Percentiles rank a stretch among this genome's conserved stretches.
Evolutionary conservation across 805 yeast genomes (phyloP).

Genomic region (Ogataea nitratoaversa): DNA sequence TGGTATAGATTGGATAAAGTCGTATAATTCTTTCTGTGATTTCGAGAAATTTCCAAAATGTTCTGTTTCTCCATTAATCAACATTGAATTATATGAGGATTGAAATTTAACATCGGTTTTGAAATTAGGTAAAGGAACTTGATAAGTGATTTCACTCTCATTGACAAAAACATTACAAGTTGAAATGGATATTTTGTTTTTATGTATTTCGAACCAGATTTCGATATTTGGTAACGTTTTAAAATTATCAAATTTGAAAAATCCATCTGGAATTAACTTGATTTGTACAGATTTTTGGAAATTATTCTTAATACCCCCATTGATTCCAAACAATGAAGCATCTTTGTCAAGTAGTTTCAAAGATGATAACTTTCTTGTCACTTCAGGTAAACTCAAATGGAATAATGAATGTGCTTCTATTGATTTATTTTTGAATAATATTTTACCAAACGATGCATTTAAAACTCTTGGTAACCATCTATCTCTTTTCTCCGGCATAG

Average conservation of each 20-base stretch:
- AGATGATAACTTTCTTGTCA: conserved; percentile 19
- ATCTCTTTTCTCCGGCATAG: conserved; percentile 4
- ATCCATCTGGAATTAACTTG: conserved; percentile 31
- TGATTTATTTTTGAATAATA: conserved; percentile 16
- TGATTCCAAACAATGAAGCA: conserved; percentile 24
- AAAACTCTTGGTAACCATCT: conserved; percentile 21
- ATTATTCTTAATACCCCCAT: conserved; percentile 28
- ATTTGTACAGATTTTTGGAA: conserved; percentile 27
- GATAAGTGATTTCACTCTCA: conserved; percentile 26
- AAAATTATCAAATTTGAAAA: conserved; percentile 18
- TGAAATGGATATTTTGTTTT: conserved; percentile 15
- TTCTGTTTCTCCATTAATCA: conserved; percentile 16
- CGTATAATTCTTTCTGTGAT: conserved; percentile 19
- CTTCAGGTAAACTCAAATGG: conserved; percentile 24
- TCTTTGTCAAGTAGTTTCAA: conserved; percentile 22
- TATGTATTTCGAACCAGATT: conserved; percentile 26
- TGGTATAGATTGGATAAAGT: conserved; percentile 21
- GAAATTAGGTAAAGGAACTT: conserved; percentile 23
- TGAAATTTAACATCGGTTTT: conserved; percentile 29
- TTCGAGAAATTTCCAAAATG: conserved; percentile 8
- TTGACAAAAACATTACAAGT: conserved; percentile 23
- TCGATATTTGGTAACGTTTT: conserved; percentile 28
- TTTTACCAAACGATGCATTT: conserved; percentile 28
- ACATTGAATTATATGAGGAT: conserved; percentile 25
- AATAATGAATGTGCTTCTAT: conserved; percentile 16